phyloP scores from a whole-genome alignment of 2,329 filamentous ascomycete species.

The Colletotrichum chlorophyti region DNA sequence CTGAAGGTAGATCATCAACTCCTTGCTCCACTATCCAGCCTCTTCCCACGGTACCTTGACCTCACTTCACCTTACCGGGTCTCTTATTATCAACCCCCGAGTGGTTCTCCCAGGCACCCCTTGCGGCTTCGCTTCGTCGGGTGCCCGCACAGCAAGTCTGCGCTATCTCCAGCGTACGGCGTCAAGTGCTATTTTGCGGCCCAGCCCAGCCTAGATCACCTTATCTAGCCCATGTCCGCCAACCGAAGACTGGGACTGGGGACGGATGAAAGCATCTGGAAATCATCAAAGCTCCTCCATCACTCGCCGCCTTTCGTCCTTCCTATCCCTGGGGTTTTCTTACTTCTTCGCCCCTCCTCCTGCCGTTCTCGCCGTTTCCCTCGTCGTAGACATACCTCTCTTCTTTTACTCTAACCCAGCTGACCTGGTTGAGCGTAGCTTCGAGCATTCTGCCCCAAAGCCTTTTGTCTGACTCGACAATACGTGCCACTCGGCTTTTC shows the following conservation, averaged over 20 bases:
- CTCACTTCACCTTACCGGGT: too few species aligned
- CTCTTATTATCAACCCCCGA: too few species aligned
- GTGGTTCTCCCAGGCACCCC: not conserved
- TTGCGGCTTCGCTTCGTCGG: constrained; percentile 9
- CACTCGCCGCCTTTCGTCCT: not conserved
- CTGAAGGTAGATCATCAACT: constrained; percentile 29
- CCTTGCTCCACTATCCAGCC: constrained; percentile 21
- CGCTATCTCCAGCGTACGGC: too few species aligned
- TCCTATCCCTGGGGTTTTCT: not conserved
- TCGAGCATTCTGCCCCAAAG: not conserved
- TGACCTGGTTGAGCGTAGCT: not conserved
- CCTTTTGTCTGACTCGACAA: too few species aligned
- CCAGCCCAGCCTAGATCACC: constrained; percentile 2
- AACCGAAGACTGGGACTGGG: constrained; percentile 9
- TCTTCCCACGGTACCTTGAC: too few species aligned
- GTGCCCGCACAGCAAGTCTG: too few species aligned
- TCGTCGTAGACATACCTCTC: not conserved
- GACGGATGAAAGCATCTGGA: constrained; percentile 27
- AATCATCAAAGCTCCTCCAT: constrained; percentile 24
- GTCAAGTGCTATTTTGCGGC: not conserved
- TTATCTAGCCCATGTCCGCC: constrained; percentile 9
- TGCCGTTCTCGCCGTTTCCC: too few species aligned
- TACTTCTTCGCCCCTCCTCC: not conserved
- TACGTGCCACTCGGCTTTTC: not conserved
- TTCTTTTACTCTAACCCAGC: not conserved